Evolutionary conservation across 495 filamentous ascomycete genomes (phyloP), one percentile per base, ranked within the genome.

Genomic region (Choiromyces venosus): DNA sequence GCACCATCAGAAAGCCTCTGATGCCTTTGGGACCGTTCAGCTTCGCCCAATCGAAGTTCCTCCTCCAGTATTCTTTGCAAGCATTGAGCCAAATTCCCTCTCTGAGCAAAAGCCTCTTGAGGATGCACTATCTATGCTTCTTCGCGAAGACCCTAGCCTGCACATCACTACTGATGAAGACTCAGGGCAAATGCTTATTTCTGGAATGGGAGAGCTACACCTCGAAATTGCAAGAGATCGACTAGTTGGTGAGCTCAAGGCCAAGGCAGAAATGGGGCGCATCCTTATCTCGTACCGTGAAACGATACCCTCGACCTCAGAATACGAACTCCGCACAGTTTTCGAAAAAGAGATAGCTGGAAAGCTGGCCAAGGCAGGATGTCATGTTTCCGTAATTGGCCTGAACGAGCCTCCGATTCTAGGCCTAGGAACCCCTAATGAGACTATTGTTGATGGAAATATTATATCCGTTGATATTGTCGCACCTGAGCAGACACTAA

Each of bases 161-260:
- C 88, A 94, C 36, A 89, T 97, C 79, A 90, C 84, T 66, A 83
- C 91, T 33, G 93, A 98, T 79, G 90, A 94, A 76, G 96, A 97
- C 80, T 93, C 92, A 0, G 95, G 94, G 1, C 94, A 97, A 76
- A 97, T 93, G 25, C 89, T 96, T 12, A 85, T 99, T 1, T 92
- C 91, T 46, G 96, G 96, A 16, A 99, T 99, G 96, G 96, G 96
- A 4, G 92, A 97, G 69, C 87, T 99, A n/a, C 96, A 99, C 82
- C 88, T 99, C 4, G 96, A 99, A 76, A 95, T 99, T 44, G 93
- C 96, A 4, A 86, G 90, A 37, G 93, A 98, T 82, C 87, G 94
- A 33, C 88, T 99, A 9, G 87, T 94, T 69, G 90, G 91, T 44
- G 92, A 97, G 75, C 89, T 97, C 82, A 97, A 94, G 80, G 93